Conservation (phyloP, 805 yeast genomes). For the Saccharomycopsis schoenii region DNA sequence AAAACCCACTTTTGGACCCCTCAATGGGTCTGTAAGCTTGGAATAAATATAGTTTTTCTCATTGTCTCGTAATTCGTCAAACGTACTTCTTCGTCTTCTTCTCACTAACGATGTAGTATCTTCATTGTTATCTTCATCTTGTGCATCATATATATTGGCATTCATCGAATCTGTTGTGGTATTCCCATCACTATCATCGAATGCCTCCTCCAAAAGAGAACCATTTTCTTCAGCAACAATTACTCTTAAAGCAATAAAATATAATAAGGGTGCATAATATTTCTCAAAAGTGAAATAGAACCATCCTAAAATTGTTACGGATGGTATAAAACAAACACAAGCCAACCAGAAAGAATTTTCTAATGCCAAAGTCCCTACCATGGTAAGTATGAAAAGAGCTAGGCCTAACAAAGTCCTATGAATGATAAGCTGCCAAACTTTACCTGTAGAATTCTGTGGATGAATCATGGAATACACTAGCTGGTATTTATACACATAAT, state of each 20-base stretch:
- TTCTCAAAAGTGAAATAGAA: slow-evolving; percentile 43
- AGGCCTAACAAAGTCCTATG: slow-evolving; percentile 46
- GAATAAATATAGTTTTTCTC: slow-evolving; percentile 35
- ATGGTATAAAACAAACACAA: slow-evolving; percentile 35
- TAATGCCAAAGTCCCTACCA: slow-evolving; percentile 54
- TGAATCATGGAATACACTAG: slow-evolving; percentile 51
- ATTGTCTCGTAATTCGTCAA: slow-evolving; percentile 38
- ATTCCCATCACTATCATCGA: slow-evolving; percentile 1
- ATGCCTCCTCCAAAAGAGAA: background rate
- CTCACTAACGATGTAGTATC: slow-evolving; percentile 2
- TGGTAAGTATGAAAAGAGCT: slow-evolving; percentile 47
- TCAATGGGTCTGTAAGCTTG: slow-evolving; percentile 28
- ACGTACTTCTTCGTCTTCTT: slow-evolving; percentile 30
- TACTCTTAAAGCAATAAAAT: slow-evolving; percentile 50
- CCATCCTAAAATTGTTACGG: slow-evolving; percentile 36
- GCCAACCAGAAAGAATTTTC: slow-evolving; percentile 47
- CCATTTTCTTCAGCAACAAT: slow-evolving; percentile 22
- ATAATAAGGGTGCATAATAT: slow-evolving; percentile 42
- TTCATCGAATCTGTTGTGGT: background rate
- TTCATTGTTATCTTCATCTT: slow-evolving; percentile 2
- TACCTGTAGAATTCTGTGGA: slow-evolving; percentile 57
- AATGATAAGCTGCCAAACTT: slow-evolving; percentile 57
- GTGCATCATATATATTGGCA: background rate
- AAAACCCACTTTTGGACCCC: slow-evolving; percentile 42
- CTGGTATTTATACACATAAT: slow-evolving; percentile 53